Evolutionary conservation across 257 asterid genomes (phyloP).

Genomic region (Euphrasia confusa): DNA sequence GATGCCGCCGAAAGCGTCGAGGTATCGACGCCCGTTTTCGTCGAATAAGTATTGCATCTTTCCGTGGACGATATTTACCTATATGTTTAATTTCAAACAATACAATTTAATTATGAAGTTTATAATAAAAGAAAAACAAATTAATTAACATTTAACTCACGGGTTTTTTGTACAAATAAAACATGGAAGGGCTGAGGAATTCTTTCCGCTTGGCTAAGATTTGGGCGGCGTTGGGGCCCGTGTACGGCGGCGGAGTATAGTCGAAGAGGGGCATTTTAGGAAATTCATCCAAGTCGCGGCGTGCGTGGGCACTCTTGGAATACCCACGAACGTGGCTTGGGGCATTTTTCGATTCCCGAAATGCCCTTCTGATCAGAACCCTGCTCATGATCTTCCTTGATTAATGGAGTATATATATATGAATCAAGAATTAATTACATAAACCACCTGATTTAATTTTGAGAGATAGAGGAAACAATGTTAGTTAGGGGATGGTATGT

Average conservation of each 20-base stretch:
- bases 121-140: no score
- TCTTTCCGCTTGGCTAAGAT: slow-evolving; percentile 51
- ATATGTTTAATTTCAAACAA: background rate
- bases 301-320: slow-evolving; percentile 37
- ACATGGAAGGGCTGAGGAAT: slow-evolving; percentile 74
- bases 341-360: slow-evolving; percentile 31
- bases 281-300: slow-evolving; percentile 14
- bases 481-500: background rate
- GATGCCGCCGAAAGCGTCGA: slow-evolving; percentile 69
- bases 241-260: slow-evolving; percentile 50
- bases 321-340: slow-evolving; percentile 23
- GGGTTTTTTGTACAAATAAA: slow-evolving; percentile 50
- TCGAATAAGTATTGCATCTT: slow-evolving; percentile 77
- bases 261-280: slow-evolving; percentile 52
- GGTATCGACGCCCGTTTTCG: slow-evolving; percentile 56
- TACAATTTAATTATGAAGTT: no score
- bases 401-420: background rate
- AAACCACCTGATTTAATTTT: background rate
- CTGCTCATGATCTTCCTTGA: slow-evolving; percentile 31
- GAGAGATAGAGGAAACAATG: background rate
- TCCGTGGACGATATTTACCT: slow-evolving; percentile 70
- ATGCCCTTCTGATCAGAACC: slow-evolving; percentile 32
- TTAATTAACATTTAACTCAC: slow-evolving; percentile 33
- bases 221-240: slow-evolving; percentile 49
- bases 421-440: background rate